Evolutionary conservation across 202 grass and related monocot genomes (phyloP), one percentile per base, ranked within the genome.

Genomic region (Musa balbisiana): DNA sequence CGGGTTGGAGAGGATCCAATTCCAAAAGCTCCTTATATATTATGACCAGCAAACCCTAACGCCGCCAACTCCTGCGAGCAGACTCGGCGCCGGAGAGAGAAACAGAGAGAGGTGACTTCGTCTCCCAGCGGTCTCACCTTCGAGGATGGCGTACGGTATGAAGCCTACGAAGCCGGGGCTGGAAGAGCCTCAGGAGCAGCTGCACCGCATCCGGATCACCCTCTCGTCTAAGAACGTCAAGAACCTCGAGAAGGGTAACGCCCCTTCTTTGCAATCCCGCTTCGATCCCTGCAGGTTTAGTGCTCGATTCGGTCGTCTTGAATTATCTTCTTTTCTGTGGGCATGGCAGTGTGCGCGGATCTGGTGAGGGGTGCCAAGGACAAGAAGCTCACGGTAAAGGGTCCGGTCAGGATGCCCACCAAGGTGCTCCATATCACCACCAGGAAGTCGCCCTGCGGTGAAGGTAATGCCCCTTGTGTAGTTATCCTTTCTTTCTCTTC

Each of bases 121-220:
- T 2, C 27, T 27, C 27, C 2, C 33, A 43, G 5, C 33, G 33
- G 33, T 0, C 33, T 43, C 4, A 43, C 33, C 33, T 43, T 43
- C 33, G 58, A 62, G 9, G 58, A 62, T 62, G 58, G 56, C 64
- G 2, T 83, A 80, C 49, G 77, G 55, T 2, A 87, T 83, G 77
- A 87, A 87, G 73, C 72, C 72, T 0, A 52, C 72, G 15, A 83
- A 87, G 81, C 72, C 80, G 6, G 81, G 85, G 13, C 55, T 87
- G 51, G 85, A 87, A 71, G 81, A 83, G 15, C 56, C 80, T 3
- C 59, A 70, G 24, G 85, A 83, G 25, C 85, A 83, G 73, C 70
- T 83, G 27, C 83, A 87, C 63, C 81, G 81, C 72, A 87, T 87
- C 81, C 81, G 81, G 52, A 87, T 83, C 77, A 87, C 85, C 54